A percentile compares a stretch with the other conserved stretches of the same genome.
These are phyloP conservation scores for Nannochloropsis gaditana DNA, from an alignment of 108 stramenopile genomes.

Conservation along the genomic window DNA sequence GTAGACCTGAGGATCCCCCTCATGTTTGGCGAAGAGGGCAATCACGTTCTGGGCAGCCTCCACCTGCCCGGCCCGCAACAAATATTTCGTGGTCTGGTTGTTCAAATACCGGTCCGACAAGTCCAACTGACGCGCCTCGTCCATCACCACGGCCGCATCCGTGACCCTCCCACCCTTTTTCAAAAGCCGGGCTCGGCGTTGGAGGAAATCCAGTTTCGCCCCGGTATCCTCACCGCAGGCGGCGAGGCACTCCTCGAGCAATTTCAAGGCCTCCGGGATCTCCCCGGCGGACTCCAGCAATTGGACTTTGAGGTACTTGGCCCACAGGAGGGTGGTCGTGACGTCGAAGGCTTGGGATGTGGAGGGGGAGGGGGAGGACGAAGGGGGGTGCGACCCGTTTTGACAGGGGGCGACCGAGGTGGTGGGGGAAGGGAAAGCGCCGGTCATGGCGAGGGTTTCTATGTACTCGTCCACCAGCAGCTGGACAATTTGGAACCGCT, in stretches of 20 bases:
- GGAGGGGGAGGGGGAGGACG: neutral
- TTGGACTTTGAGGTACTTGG: conserved; percentile 71
- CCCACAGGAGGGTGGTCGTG: conserved; percentile 70
- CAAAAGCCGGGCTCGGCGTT: conserved; percentile 74
- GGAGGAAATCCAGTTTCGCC: conserved; percentile 72
- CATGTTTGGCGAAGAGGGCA: conserved; percentile 64
- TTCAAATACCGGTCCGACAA: conserved; percentile 95
- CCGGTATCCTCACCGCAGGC: conserved; percentile 64
- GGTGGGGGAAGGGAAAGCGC: neutral
- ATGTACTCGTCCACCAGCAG: neutral
- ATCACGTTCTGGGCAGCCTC: conserved; percentile 42
- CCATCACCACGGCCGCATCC: conserved; percentile 75
- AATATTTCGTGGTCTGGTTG: conserved; percentile 90
- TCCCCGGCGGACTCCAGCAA: conserved; percentile 69
- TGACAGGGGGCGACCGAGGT: neutral
- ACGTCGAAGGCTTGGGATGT: conserved; percentile 32
- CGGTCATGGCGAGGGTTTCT: neutral
- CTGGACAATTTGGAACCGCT: neutral
- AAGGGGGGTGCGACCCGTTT: neutral
- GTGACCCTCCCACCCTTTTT: conserved; percentile 72
- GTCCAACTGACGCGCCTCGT: conserved; percentile 80
- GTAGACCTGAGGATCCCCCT: conserved; percentile 84
- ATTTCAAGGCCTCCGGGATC: conserved; percentile 63
- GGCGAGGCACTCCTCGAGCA: conserved; percentile 77
- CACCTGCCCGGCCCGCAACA: conserved; percentile 75